Evolutionary conservation across 2,329 filamentous ascomycete genomes (phyloP), one percentile per base, ranked within the genome.

Genomic region (Beauveria caledonica): DNA sequence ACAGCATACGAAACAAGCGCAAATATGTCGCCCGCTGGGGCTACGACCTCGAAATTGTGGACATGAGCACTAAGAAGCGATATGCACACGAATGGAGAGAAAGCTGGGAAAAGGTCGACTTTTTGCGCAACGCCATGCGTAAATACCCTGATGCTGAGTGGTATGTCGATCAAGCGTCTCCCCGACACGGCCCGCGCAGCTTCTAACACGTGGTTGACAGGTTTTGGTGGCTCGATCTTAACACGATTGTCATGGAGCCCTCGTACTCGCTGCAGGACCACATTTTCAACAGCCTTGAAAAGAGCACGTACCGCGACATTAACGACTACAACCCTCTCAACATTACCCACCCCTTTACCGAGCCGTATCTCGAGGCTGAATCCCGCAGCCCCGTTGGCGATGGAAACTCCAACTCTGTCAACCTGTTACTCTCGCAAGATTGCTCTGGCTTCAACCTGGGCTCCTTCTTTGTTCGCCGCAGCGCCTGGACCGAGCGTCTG

Each of bases 41-140:
- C 15, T 97, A 99, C 72, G 89, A 97, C 63, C 78, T 99, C 62
- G 94, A 99, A 73, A 88, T 97, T 70, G 91, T 96, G 66, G 95
- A 99, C 73, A 96, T 99, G 92, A 93, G 92, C 77, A 96, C 92
- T 58, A 96, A 97, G 82, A 97, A 97, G 77, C 86, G 92, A 66
- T 99, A 99, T 72, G 93, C 94, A 29, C 94, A 99, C 76, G 94
- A 99, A 76, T 99, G 94, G 94, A 85, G 94, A 69, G 94, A 99
- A 76, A 95, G 93, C 73, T 99, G 94, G 94, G 94, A 99, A 76
- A 99, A 97, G 79, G 92, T 97, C 63, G 94, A 99, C 72, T 91
- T 91, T 46, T 86, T 99, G 68, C 86, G 93, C 63, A 89, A 90
- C 63, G 86, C 88, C 49, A 87, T 99, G 82, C 85, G 86, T 71